Conservation (phyloP, 23 red algal species). For the Cyanidiococcus yangmingshanensis region DNA sequence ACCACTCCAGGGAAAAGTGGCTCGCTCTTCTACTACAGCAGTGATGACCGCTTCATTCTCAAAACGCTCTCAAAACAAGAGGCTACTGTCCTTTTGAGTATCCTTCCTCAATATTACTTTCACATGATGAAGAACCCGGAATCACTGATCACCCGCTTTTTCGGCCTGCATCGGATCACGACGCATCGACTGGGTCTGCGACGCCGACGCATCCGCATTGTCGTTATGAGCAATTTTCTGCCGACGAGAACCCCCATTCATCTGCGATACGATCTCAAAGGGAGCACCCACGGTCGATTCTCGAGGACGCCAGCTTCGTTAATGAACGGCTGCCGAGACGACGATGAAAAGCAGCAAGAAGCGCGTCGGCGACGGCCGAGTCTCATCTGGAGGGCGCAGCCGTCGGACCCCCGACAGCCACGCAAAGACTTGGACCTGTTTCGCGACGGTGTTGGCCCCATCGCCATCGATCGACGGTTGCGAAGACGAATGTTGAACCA, state of each 20-base stretch:
- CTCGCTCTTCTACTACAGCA: constrained; percentile 28
- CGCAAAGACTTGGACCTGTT: constrained; percentile 28
- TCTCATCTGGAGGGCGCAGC: background rate
- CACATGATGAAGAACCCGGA: constrained; percentile 35
- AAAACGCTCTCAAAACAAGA: constrained; percentile 25
- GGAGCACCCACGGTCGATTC: constrained; percentile 20
- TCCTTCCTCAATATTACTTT: constrained; percentile 35
- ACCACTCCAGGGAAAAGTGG: constrained; percentile 30
- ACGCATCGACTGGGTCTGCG: constrained; percentile 22
- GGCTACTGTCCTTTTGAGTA: constrained; percentile 18
- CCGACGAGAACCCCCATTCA: constrained; percentile 29
- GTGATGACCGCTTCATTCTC: constrained; percentile 34
- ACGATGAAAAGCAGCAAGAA: background rate
- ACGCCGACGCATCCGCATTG: constrained; percentile 23
- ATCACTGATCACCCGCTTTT: constrained; percentile 30
- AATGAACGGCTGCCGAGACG: background rate
- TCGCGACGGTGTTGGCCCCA: constrained; percentile 18
- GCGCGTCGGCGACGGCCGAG: background rate
- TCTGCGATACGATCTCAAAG: constrained; percentile 32
- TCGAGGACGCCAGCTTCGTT: background rate
- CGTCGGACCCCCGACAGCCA: background rate
- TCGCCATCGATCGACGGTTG: constrained; percentile 19
- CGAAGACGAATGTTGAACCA: constrained; percentile 23
- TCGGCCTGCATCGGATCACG: constrained; percentile 29
- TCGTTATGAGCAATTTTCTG: constrained; percentile 41